Conservation (phyloP, 768 basidiomycete genomes). For the Boletus bicolor region DNA sequence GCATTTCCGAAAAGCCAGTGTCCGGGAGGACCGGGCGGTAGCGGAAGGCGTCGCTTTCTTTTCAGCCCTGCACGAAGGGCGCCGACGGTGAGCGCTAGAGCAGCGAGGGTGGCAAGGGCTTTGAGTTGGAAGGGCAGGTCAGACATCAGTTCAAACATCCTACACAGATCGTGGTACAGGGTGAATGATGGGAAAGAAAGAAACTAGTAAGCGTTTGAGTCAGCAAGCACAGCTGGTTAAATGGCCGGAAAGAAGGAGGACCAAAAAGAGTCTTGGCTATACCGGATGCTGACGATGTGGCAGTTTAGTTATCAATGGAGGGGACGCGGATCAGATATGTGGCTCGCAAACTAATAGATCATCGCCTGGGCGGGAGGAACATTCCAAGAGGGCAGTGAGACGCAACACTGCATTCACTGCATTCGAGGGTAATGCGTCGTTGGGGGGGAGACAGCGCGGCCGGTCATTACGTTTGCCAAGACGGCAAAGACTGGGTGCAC, state of each 20-base stretch:
- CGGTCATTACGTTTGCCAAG: background rate
- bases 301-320: background rate
- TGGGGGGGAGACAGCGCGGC: background rate
- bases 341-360: background rate
- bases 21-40: slow-evolving; percentile 32
- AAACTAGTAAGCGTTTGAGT: background rate
- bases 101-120: slow-evolving; percentile 17
- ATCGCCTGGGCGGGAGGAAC: background rate
- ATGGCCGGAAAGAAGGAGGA: slow-evolving; percentile 5
- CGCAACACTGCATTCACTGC: background rate
- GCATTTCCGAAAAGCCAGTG: slow-evolving; percentile 34
- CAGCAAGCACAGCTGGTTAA: slow-evolving; percentile 2
- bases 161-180: background rate
- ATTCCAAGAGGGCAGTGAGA: background rate
- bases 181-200: background rate
- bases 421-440: background rate
- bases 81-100: slow-evolving; percentile 14
- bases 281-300: background rate
- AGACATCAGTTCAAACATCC: slow-evolving; percentile 9
- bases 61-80: slow-evolving; percentile 10
- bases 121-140: slow-evolving; percentile 13
- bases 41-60: slow-evolving; percentile 17
- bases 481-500: background rate
- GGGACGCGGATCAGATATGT: background rate
- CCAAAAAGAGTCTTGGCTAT: background rate